Percentiles rank a stretch among this genome's conserved stretches.
phyloP scores from a whole-genome alignment of 345 rosid genomes.

The Noccaea caerulescens region DNA sequence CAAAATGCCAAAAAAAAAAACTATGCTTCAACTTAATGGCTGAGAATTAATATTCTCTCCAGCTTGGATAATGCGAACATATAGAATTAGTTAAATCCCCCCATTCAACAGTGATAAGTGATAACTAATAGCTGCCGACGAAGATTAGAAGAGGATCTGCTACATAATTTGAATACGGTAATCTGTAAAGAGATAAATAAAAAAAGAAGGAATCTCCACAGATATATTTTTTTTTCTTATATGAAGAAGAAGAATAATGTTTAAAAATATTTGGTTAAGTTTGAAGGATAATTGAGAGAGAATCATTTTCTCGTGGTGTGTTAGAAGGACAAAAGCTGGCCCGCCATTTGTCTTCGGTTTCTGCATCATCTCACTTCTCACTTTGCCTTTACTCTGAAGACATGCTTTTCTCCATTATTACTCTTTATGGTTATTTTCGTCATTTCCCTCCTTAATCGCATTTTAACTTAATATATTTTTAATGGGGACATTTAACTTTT shows the following conservation, averaged over 20 bases:
- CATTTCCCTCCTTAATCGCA: not conserved
- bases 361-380: constrained; percentile 47
- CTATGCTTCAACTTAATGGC: constrained; percentile 8
- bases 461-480: not conserved
- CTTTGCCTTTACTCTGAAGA: constrained; percentile 45
- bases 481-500: constrained; percentile 14
- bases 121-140: not conserved
- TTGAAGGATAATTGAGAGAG: constrained; percentile 14
- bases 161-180: not conserved
- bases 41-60: not conserved
- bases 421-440: constrained; percentile 21
- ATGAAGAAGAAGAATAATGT: not conserved
- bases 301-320: constrained; percentile 41
- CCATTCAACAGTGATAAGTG: not conserved
- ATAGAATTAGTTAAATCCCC: not conserved
- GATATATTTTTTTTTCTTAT: not conserved
- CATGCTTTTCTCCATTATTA: constrained; percentile 44
- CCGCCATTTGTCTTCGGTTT: constrained; percentile 43
- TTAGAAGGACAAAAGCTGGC: constrained; percentile 47
- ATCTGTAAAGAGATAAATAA: not conserved
- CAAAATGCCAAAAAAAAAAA: constrained; percentile 16
- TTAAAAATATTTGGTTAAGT: not conserved
- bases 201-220: constrained; percentile 23
- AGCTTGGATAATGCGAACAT: constrained; percentile 1
- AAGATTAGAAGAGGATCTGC: constrained; percentile 27